A percentile compares a stretch with the other conserved stretches of the same genome.
Evolutionary conservation across 495 filamentous ascomycete genomes (phyloP).

Genomic region (Neurospora tetrasperma): DNA sequence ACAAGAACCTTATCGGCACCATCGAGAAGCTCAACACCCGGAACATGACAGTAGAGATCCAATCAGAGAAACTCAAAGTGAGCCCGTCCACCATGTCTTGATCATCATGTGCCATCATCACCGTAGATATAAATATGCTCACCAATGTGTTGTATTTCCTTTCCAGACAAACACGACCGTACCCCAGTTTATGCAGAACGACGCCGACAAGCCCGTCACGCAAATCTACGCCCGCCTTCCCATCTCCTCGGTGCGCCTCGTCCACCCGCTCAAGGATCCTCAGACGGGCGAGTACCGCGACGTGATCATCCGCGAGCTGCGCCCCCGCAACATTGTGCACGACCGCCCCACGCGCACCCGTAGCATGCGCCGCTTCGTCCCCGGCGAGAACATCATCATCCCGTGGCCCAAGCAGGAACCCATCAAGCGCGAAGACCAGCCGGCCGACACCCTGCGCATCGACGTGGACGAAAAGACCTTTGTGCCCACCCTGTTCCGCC

Average conservation of each 20-base stretch:
- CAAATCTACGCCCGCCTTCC: slow-evolving; percentile 44
- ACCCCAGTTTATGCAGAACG: slow-evolving; percentile 41
- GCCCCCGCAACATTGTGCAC: slow-evolving; percentile 28
- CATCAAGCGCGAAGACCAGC: slow-evolving; percentile 40
- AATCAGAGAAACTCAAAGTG: slow-evolving; percentile 56
- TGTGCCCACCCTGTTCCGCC: slow-evolving; percentile 56
- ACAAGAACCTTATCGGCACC: slow-evolving; percentile 70
- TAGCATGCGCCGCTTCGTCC: slow-evolving; percentile 42
- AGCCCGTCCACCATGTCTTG: slow-evolving; percentile 12
- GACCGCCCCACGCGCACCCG: slow-evolving; percentile 35
- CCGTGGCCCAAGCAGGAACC: slow-evolving; percentile 57
- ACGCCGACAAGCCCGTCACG: slow-evolving; percentile 31
- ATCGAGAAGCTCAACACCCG: slow-evolving; percentile 38
- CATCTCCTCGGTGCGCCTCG: slow-evolving; percentile 65
- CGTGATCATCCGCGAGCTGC: slow-evolving; percentile 63
- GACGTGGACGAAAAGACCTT: slow-evolving; percentile 68
- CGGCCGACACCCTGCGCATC: slow-evolving; percentile 61
- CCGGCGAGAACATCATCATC: slow-evolving; percentile 53
- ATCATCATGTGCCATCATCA: not conserved
- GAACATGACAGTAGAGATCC: slow-evolving; percentile 47
- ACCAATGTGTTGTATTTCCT: not conserved
- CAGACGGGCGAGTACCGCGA: slow-evolving; percentile 52
- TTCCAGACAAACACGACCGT: slow-evolving; percentile 46
- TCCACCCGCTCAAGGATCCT: slow-evolving; percentile 59
- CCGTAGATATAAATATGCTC: not conserved